These are phyloP conservation scores for Eudorina sp. DNA, from an alignment of 139 green algal genomes.

Conservation along the genomic window DNA sequence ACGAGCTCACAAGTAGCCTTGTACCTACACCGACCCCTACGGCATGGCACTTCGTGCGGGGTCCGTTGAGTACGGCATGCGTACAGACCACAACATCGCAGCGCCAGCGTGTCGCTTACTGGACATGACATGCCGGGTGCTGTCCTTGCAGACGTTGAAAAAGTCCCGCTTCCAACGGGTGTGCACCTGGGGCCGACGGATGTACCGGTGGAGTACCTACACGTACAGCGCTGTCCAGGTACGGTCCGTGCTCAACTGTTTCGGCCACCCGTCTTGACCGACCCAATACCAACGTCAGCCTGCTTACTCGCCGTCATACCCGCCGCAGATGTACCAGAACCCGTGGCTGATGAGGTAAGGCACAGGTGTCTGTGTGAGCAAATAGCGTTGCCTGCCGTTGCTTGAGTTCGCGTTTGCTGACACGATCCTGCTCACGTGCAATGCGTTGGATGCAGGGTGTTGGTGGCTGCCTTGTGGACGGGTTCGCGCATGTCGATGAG, in stretches of 20 bases:
- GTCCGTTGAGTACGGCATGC: too few species aligned
- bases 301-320: neutral
- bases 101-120: too few species aligned
- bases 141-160: conserved; percentile 18
- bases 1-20: too few species aligned
- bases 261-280: neutral
- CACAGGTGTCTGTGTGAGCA: neutral
- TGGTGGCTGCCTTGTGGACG: conserved; percentile 55
- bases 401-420: neutral
- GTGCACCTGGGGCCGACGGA: neutral
- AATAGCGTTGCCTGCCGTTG: neutral
- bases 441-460: conserved; percentile 6
- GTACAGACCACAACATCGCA: too few species aligned
- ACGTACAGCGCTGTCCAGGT: conserved; percentile 31
- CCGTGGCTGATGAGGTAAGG: conserved; percentile 58
- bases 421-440: neutral
- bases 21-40: too few species aligned
- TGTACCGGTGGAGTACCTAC: conserved; percentile 33
- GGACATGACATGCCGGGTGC: too few species aligned
- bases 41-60: too few species aligned
- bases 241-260: too few species aligned
- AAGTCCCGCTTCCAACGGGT: conserved; percentile 5
- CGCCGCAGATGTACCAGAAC: conserved; percentile 56
- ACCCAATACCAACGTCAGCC: neutral
- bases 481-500: conserved; percentile 20